A percentile compares a stretch with the other conserved stretches of the same genome.
phyloP scores from a whole-genome alignment of 345 rosid species.

The Triadica sebifera region DNA sequence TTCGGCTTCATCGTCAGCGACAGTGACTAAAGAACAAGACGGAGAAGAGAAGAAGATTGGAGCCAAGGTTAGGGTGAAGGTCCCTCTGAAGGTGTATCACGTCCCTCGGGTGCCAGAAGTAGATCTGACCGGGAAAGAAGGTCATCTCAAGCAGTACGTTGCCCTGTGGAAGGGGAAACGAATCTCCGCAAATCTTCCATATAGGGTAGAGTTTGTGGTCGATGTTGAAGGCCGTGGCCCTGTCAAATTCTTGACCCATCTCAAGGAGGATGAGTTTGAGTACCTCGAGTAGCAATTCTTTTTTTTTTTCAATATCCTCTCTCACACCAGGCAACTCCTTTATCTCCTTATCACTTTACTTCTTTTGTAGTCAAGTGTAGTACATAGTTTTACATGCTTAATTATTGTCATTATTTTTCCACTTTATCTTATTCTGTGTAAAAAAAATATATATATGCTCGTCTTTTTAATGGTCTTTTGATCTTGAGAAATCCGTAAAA shows the following conservation, averaged over 20 bases:
- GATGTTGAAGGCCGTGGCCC: slow-evolving; percentile 65
- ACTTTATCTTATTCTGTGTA: not conserved
- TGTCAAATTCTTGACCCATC: slow-evolving; percentile 88
- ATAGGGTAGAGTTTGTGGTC: slow-evolving; percentile 62
- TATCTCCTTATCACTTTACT: not conserved
- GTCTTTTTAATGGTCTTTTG: not conserved
- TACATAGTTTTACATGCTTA: not conserved
- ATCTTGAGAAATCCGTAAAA: not conserved
- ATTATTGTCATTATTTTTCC: not conserved
- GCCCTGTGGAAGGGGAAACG: slow-evolving; percentile 75
- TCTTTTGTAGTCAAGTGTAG: not conserved
- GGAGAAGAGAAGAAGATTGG: slow-evolving; percentile 45
- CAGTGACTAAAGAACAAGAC: not conserved
- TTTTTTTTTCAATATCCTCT: not conserved
- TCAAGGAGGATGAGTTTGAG: slow-evolving; percentile 82
- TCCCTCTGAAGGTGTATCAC: slow-evolving; percentile 81
- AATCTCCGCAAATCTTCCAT: slow-evolving; percentile 82
- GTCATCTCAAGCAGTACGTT: slow-evolving; percentile 64
- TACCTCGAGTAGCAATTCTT: slow-evolving; percentile 17
- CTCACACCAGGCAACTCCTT: not conserved
- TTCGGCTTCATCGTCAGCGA: slow-evolving; percentile 4
- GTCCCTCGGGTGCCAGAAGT: slow-evolving; percentile 69
- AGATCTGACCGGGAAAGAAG: slow-evolving; percentile 81
- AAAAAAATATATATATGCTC: not conserved
- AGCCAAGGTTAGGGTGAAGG: slow-evolving; percentile 69